A percentile compares a stretch with the other conserved stretches of the same genome.
Evolutionary conservation across 441 rosid species (phyloP).

Genomic region (Eruca vesicaria): DNA sequence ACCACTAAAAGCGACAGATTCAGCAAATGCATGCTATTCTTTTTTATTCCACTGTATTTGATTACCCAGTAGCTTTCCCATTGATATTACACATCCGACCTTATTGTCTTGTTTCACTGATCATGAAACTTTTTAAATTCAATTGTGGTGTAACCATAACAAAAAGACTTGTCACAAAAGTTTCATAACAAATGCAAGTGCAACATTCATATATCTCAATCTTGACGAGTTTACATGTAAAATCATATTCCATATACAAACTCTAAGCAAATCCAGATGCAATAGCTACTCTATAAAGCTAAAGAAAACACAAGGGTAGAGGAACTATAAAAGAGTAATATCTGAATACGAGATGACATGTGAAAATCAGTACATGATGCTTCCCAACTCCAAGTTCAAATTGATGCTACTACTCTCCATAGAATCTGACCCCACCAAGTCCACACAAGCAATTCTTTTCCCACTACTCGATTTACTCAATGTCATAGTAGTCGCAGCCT

Average conservation of each 20-base stretch:
- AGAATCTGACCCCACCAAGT: conserved; percentile 47
- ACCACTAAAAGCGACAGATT: background rate
- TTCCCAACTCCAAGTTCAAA: conserved; percentile 48
- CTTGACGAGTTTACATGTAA: background rate
- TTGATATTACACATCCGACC: background rate
- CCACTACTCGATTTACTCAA: conserved; percentile 42
- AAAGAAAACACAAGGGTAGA: background rate
- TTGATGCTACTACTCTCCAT: conserved; percentile 39
- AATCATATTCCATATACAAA: background rate
- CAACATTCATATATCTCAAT: background rate
- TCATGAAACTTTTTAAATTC: background rate
- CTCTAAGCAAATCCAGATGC: background rate
- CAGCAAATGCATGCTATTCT: background rate
- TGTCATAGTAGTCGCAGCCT: conserved; percentile 32
- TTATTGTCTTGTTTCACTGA: background rate
- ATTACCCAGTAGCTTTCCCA: background rate
- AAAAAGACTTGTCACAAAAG: background rate
- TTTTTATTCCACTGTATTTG: background rate
- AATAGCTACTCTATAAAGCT: background rate
- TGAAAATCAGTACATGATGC: background rate
- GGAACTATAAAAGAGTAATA: background rate
- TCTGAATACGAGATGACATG: background rate
- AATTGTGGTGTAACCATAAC: background rate
- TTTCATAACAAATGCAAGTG: background rate
- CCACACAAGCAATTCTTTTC: conserved; percentile 49